Evolutionary conservation across 768 basidiomycete species (phyloP).

Genomic region (Termitomyces sp.): DNA sequence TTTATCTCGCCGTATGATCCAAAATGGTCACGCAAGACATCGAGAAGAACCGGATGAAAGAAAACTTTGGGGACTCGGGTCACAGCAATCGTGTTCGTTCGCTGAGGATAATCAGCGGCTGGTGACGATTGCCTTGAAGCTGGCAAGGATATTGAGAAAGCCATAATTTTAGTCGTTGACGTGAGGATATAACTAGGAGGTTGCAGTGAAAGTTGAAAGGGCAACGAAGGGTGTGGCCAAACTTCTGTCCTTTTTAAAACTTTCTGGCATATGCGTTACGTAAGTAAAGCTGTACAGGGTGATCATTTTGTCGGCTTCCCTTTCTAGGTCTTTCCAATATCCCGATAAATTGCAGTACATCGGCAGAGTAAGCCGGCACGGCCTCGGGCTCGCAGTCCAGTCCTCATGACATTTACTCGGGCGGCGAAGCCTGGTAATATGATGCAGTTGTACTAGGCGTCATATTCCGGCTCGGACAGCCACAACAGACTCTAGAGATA

Average conservation of each 20-base stretch:
- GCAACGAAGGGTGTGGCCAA: not conserved
- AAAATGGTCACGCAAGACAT: conserved; percentile 69
- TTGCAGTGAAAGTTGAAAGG: not conserved
- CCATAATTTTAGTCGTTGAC: not conserved
- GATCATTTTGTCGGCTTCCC: not conserved
- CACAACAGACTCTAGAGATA: too few species aligned
- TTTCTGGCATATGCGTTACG: conserved; percentile 4
- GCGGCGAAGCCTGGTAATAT: not conserved
- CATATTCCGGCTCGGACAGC: not conserved
- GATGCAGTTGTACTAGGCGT: not conserved
- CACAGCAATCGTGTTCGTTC: conserved; percentile 83
- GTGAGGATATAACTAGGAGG: not conserved
- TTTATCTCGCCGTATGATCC: conserved; percentile 73
- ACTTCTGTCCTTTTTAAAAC: conserved; percentile 3
- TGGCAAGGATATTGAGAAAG: conserved; percentile 13
- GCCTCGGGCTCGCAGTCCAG: not conserved
- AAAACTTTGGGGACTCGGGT: conserved; percentile 71
- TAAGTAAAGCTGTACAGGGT: conserved; percentile 11
- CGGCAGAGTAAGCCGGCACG: not conserved
- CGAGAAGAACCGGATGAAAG: conserved; percentile 66
- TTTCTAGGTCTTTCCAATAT: not conserved
- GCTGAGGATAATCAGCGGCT: conserved; percentile 16
- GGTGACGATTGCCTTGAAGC: conserved; percentile 14
- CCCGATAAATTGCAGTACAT: not conserved
- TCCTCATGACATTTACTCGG: not conserved